phyloP scores from a whole-genome alignment of 75 land plant species.

The Selaginella tamariscina region DNA sequence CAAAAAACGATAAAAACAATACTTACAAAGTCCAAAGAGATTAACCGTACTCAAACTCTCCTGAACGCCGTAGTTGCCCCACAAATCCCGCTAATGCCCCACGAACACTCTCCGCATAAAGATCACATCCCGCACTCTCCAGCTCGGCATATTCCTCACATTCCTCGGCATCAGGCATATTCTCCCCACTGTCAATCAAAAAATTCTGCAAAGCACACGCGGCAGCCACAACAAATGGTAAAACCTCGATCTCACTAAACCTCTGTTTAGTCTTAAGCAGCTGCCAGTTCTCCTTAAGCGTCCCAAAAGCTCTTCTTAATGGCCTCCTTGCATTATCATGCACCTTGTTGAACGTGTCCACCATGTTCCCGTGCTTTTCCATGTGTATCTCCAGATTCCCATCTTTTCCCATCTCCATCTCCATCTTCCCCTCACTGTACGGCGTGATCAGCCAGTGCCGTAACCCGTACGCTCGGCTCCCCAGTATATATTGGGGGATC shows the following conservation, averaged over 20 bases:
- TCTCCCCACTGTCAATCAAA: conserved; percentile 38
- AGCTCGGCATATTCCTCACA: conserved; percentile 6
- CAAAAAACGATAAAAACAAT: neutral
- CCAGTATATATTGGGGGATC: neutral
- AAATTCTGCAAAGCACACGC: conserved; percentile 65
- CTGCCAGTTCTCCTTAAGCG: conserved; percentile 38
- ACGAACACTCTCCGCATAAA: neutral
- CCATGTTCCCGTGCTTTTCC: neutral
- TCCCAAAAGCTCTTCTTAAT: conserved; percentile 31
- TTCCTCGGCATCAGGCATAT: conserved; percentile 20
- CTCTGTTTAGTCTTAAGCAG: conserved; percentile 35
- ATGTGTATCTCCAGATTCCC: no score
- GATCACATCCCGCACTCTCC: neutral
- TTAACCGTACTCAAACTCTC: neutral
- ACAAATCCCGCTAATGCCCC: neutral
- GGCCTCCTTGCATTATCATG: conserved; percentile 34
- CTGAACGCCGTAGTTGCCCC: neutral
- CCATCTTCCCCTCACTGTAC: conserved; percentile 11
- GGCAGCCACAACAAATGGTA: conserved; percentile 41
- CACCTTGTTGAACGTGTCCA: conserved; percentile 33
- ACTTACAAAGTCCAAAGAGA: neutral
- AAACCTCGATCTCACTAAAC: conserved; percentile 27
- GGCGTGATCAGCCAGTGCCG: conserved; percentile 65
- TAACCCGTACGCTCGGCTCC: conserved; percentile 30
- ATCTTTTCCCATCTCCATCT: no score